Evolutionary conservation across 2,329 filamentous ascomycete species (phyloP).

Genomic region (Verticillium klebahnii): DNA sequence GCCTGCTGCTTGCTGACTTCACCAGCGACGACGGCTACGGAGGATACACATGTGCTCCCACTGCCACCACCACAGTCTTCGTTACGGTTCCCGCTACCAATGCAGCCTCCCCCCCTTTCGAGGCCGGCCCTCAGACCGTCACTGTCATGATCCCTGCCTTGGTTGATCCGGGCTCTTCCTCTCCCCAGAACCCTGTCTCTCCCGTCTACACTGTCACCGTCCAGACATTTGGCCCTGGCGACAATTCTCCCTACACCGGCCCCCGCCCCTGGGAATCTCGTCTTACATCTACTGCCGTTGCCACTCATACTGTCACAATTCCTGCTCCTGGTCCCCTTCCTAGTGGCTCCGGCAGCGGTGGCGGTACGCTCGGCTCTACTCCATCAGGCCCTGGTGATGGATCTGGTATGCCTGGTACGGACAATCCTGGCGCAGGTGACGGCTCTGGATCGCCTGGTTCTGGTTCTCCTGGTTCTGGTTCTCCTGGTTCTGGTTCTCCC

Average conservation of each 20-base stretch:
- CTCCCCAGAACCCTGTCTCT: constrained; percentile 11
- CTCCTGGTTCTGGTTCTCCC: neutral
- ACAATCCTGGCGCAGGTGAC: neutral
- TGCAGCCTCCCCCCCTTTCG: constrained; percentile 8
- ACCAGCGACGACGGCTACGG: constrained; percentile 7
- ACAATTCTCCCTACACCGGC: constrained; percentile 13
- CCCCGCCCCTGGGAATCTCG: constrained; percentile 12
- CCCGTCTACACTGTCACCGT: constrained; percentile 13
- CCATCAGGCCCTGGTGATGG: neutral
- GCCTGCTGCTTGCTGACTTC: neutral
- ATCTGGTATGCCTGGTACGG: neutral
- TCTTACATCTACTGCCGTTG: neutral
- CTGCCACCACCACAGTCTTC: constrained; percentile 40
- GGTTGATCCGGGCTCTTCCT: constrained; percentile 6
- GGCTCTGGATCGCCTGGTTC: neutral
- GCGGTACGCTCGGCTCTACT: neutral
- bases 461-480: neutral
- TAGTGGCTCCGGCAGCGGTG: neutral
- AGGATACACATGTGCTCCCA: constrained; percentile 27
- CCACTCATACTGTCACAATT: constrained; percentile 12
- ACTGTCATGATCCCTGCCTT: constrained; percentile 7
- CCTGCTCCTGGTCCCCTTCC: constrained; percentile 11
- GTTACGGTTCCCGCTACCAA: constrained; percentile 37
- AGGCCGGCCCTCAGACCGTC: constrained; percentile 7
- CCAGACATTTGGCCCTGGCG: constrained; percentile 12